Percentiles rank a stretch among this genome's conserved stretches.
These are phyloP conservation scores for Aspergillus costaricaensis DNA, from an alignment of 2,329 filamentous ascomycete genomes.

Conservation along the genomic window DNA sequence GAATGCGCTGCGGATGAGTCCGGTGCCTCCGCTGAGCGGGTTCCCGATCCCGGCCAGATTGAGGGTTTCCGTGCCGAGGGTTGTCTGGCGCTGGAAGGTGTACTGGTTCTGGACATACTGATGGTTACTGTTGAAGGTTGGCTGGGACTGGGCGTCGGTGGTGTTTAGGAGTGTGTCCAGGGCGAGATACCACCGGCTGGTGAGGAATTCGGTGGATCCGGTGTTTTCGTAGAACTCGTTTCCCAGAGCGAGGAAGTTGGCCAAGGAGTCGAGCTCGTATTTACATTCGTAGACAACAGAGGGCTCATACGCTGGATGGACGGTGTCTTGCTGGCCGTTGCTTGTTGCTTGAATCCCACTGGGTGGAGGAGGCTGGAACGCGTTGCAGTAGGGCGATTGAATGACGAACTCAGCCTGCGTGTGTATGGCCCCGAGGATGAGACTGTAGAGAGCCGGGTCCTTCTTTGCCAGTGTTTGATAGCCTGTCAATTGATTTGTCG, in stretches of 20 bases:
- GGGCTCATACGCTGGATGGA: constrained; percentile 85
- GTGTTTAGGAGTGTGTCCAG: constrained; percentile 73
- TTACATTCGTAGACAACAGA: constrained; percentile 95
- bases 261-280: constrained; percentile 95
- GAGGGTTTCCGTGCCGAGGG: constrained; percentile 85
- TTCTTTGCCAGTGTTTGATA: constrained; percentile 84
- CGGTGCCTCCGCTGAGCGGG: constrained; percentile 79
- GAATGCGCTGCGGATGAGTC: constrained; percentile 87
- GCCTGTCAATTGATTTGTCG: constrained; percentile 87
- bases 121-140: constrained; percentile 76
- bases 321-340: constrained; percentile 79
- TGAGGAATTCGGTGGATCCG: constrained; percentile 75
- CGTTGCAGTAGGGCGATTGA: constrained; percentile 93
- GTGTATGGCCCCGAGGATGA: constrained; percentile 92
- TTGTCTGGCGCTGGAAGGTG: constrained; percentile 80
- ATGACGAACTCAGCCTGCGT: constrained; percentile 96
- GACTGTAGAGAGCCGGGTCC: constrained; percentile 72
- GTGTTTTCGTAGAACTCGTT: constrained; percentile 87
- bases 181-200: constrained; percentile 74
- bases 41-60: constrained; percentile 84
- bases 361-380: constrained; percentile 90
- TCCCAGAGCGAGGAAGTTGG: constrained; percentile 80
- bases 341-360: constrained; percentile 70
- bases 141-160: constrained; percentile 73
- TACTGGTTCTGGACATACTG: constrained; percentile 73